These are phyloP conservation scores for Pleurotus citrinopileatus DNA, from an alignment of 768 basidiomycete species.

Conservation along the genomic window DNA sequence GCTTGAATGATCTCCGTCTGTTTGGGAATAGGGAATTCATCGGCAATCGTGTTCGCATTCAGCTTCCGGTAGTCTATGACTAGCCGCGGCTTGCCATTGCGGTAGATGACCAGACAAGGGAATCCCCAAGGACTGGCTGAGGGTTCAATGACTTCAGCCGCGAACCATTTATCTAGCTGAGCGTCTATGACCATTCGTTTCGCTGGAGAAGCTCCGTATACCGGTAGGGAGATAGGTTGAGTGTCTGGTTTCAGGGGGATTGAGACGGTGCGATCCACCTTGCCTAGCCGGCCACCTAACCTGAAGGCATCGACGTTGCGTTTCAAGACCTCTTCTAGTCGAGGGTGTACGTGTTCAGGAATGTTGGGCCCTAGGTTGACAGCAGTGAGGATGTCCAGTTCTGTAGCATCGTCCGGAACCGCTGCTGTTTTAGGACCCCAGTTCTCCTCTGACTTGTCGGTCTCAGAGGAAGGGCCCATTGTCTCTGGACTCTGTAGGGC, in stretches of 20 bases:
- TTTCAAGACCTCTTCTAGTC: slow-evolving; percentile 16
- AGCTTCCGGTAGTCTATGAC: slow-evolving; percentile 24
- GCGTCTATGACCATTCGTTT: slow-evolving; percentile 26
- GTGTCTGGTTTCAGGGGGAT: slow-evolving; percentile 23
- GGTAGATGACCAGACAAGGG: slow-evolving; percentile 30
- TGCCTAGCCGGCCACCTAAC: slow-evolving; percentile 27
- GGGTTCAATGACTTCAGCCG: slow-evolving; percentile 33
- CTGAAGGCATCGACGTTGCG: slow-evolving; percentile 24
- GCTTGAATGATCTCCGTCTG: slow-evolving; percentile 26
- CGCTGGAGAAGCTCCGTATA: slow-evolving; percentile 22
- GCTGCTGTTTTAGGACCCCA: slow-evolving; percentile 22
- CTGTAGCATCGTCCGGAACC: slow-evolving; percentile 14
- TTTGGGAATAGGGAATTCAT: slow-evolving; percentile 23
- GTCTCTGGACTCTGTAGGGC: neutral
- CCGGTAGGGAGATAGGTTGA: slow-evolving; percentile 24
- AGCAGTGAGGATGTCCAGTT: slow-evolving; percentile 4
- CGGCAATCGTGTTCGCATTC: neutral
- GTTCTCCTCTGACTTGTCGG: slow-evolving; percentile 9
- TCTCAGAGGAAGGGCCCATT: neutral
- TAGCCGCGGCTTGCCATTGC: slow-evolving; percentile 33
- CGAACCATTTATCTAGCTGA: slow-evolving; percentile 29
- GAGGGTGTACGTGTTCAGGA: slow-evolving; percentile 3
- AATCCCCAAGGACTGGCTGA: slow-evolving; percentile 36
- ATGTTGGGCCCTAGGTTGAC: slow-evolving; percentile 20
- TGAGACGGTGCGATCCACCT: slow-evolving; percentile 19